These are phyloP conservation scores for Exophiala spinifera DNA, from an alignment of 2,329 filamentous ascomycete species.

Conservation along the genomic window DNA sequence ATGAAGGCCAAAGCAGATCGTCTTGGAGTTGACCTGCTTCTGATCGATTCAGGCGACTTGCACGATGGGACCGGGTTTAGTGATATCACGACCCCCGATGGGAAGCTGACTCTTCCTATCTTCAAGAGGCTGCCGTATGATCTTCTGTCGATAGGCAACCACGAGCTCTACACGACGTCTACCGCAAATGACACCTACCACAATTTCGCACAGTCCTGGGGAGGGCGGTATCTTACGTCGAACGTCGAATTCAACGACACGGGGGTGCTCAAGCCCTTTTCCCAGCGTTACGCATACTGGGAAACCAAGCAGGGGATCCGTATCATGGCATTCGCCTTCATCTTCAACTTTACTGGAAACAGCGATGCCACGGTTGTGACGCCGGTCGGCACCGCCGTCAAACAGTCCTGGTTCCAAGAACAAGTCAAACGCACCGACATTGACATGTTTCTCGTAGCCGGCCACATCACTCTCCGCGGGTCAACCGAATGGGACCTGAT, in stretches of 20 bases:
- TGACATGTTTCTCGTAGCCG: conserved; percentile 62
- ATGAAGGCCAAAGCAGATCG: conserved; percentile 59
- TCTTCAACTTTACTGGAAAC: conserved; percentile 54
- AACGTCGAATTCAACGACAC: conserved; percentile 51
- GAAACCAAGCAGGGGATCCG: conserved; percentile 48
- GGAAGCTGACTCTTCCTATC: conserved; percentile 52
- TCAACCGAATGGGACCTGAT: conserved; percentile 50
- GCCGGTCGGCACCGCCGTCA: conserved; percentile 50
- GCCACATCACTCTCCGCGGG: conserved; percentile 59
- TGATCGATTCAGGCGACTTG: conserved; percentile 62
- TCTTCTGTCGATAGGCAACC: conserved; percentile 57
- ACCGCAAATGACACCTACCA: conserved; percentile 61
- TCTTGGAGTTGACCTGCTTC: conserved; percentile 57
- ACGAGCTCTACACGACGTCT: conserved; percentile 63
- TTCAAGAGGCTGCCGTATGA: conserved; percentile 55
- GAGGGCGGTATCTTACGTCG: conserved; percentile 53
- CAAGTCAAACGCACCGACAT: conserved; percentile 55
- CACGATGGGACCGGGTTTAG: conserved; percentile 64
- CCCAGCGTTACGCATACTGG: conserved; percentile 48
- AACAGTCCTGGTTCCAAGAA: conserved; percentile 59
- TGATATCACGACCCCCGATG: conserved; percentile 59
- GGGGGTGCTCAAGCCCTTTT: conserved; percentile 33
- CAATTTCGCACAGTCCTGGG: conserved; percentile 58
- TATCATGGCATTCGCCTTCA: conserved; percentile 54
- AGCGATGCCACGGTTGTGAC: conserved; percentile 61